A percentile compares a stretch with the other conserved stretches of the same genome.
Conservation (phyloP, 2,329 filamentous ascomycete species). For the Whalleya microplaca region DNA sequence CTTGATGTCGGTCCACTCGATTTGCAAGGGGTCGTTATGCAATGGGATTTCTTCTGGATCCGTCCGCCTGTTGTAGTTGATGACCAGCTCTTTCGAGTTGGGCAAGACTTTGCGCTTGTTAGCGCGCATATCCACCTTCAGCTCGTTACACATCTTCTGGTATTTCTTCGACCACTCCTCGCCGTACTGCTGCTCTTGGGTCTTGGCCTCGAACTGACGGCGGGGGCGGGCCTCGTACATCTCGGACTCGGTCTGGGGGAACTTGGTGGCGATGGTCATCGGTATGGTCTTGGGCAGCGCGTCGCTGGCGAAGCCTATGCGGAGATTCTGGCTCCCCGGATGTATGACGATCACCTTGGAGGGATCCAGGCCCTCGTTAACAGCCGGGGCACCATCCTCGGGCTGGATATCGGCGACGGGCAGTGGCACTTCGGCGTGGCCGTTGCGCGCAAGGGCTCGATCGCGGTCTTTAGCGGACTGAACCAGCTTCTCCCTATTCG, state of each 20-base stretch:
- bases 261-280: constrained; percentile 85
- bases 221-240: constrained; percentile 78
- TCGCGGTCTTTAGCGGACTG: constrained; percentile 88
- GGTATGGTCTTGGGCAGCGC: constrained; percentile 92
- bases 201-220: constrained; percentile 64
- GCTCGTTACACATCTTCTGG: constrained; percentile 79
- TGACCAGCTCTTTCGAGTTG: constrained; percentile 95
- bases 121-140: constrained; percentile 86
- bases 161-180: constrained; percentile 79
- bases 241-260: constrained; percentile 79
- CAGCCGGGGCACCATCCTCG: constrained; percentile 58
- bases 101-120: constrained; percentile 95
- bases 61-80: constrained; percentile 88
- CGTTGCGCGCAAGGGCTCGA: constrained; percentile 77
- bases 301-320: constrained; percentile 94
- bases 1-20: constrained; percentile 91
- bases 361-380: constrained; percentile 68
- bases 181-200: constrained; percentile 80
- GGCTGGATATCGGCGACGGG: constrained; percentile 63
- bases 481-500: constrained; percentile 79
- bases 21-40: constrained; percentile 91
- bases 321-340: constrained; percentile 90
- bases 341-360: constrained; percentile 96
- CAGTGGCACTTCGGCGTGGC: constrained; percentile 66
- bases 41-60: constrained; percentile 86